phyloP scores from a whole-genome alignment of 1,284 basidiomycete genomes.

The Sparassis latifolia region DNA sequence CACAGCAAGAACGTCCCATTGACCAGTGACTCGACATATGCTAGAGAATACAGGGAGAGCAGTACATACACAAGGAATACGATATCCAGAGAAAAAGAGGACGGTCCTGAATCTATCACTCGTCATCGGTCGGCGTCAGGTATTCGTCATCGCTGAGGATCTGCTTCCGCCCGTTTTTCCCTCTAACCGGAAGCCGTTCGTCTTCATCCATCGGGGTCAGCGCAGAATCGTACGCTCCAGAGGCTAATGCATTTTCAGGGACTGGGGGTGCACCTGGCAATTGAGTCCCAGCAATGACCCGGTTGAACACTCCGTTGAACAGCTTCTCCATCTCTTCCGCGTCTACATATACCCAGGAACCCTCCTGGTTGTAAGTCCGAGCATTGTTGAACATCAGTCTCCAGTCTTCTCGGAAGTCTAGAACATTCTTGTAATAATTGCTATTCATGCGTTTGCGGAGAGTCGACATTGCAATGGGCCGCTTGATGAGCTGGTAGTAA shows the following conservation, averaged over 20 bases:
- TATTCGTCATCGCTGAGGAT: conserved; percentile 72
- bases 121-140: conserved; percentile 31
- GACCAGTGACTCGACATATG: too few species aligned
- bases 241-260: conserved; percentile 22
- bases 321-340: conserved; percentile 89
- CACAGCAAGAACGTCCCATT: too few species aligned
- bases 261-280: conserved; percentile 61
- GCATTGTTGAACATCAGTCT: conserved; percentile 91
- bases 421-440: conserved; percentile 71
- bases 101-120: conserved; percentile 10
- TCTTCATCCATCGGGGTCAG: conserved; percentile 74
- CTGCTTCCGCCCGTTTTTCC: conserved; percentile 55
- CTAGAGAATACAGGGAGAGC: too few species aligned
- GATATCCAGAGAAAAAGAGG: too few species aligned
- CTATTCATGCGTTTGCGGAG: conserved; percentile 80
- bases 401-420: conserved; percentile 77
- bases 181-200: conserved; percentile 48
- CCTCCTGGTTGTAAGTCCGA: conserved; percentile 83
- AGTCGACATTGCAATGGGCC: conserved; percentile 83
- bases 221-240: conserved; percentile 57
- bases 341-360: conserved; percentile 90
- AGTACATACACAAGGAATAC: too few species aligned
- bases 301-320: conserved; percentile 62
- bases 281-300: conserved; percentile 54
- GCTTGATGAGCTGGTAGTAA: conserved; percentile 63